Evolutionary conservation across 176 grass and related monocot species (phyloP).

Genomic region (Neostapfia colusana): DNA sequence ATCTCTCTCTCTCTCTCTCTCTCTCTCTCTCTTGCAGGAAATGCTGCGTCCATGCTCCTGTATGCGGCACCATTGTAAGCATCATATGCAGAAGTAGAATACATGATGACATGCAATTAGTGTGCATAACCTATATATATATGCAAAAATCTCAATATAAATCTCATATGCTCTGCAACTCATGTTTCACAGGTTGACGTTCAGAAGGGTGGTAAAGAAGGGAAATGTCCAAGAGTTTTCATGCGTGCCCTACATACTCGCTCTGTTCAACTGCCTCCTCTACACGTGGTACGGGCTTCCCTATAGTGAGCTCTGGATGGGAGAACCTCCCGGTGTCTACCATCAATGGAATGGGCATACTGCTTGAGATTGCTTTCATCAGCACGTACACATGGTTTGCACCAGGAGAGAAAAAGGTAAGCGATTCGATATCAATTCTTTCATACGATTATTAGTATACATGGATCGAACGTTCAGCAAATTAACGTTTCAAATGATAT

Average conservation of each 20-base stretch:
- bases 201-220: conserved; percentile 60
- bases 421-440: not conserved
- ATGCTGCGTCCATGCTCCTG: conserved; percentile 68
- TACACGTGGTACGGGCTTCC: conserved; percentile 75
- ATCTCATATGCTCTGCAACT: not conserved
- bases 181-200: conserved; percentile 49
- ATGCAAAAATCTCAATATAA: not conserved
- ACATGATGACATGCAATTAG: not conserved
- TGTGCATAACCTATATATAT: not conserved
- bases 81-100: not conserved
- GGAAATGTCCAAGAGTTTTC: conserved; percentile 57
- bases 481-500: not conserved
- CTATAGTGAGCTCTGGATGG: conserved; percentile 61
- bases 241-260: conserved; percentile 59
- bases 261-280: conserved; percentile 62
- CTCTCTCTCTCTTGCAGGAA: conserved; percentile 43
- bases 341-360: conserved; percentile 64
- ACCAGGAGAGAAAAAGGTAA: conserved; percentile 47
- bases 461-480: not conserved
- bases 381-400: conserved; percentile 61
- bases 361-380: conserved; percentile 62
- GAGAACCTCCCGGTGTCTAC: conserved; percentile 54
- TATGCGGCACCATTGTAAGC: conserved; percentile 46
- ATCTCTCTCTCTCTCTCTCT: not conserved
- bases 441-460: not conserved